Conservation (phyloP, 2,329 filamentous ascomycete genomes). For the Aureobasidium sp. region DNA sequence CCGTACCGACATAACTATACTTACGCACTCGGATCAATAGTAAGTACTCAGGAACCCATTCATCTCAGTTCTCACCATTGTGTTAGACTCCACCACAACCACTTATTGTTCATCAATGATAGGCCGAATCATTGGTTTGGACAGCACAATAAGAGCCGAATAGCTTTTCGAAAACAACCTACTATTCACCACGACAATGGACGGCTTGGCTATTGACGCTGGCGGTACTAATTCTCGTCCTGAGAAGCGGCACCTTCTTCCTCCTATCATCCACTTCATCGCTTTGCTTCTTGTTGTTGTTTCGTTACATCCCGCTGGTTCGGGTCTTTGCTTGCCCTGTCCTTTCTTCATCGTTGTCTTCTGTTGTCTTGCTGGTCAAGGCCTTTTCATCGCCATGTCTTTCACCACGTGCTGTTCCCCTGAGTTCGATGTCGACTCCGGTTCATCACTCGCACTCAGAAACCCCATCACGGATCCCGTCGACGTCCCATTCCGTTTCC, state of each 20-base stretch:
- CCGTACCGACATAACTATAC: neutral
- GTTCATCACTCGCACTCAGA: neutral
- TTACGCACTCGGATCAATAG: neutral
- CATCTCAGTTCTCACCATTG: neutral
- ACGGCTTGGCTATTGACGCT: neutral
- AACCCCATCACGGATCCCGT: neutral
- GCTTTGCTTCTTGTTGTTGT: neutral
- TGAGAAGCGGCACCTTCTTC: neutral
- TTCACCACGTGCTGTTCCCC: neutral
- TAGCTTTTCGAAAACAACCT: neutral
- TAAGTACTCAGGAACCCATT: neutral
- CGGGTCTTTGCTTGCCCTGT: neutral
- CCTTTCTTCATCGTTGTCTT: neutral
- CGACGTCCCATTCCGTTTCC: constrained; percentile 11
- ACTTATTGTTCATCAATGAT: neutral
- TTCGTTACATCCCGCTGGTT: neutral
- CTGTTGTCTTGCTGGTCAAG: constrained; percentile 5
- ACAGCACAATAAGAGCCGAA: neutral
- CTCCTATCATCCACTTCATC: neutral
- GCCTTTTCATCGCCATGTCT: neutral
- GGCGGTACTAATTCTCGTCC: neutral
- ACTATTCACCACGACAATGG: neutral
- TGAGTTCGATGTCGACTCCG: neutral
- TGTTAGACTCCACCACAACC: neutral
- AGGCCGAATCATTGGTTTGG: neutral